Evolutionary conservation across 164 flowering plant genomes (phyloP).

Genomic region (Cinnamomum chago): DNA sequence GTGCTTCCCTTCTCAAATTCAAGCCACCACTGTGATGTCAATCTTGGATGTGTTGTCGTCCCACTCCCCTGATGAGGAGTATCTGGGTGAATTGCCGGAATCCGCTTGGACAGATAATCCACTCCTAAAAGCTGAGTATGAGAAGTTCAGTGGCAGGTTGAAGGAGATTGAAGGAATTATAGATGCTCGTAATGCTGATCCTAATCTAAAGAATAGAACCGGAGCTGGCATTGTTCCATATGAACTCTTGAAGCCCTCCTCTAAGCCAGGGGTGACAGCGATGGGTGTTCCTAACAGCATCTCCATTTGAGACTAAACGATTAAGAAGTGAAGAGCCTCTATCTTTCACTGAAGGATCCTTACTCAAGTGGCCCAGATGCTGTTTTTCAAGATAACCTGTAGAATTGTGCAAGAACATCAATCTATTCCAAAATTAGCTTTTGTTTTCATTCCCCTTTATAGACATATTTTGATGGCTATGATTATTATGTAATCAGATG

Average conservation of each 20-base stretch:
- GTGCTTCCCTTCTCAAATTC: slow-evolving; percentile 31
- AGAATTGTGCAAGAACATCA: too few relatives aligned
- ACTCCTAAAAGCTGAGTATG: slow-evolving; percentile 21
- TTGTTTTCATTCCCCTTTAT: too few relatives aligned
- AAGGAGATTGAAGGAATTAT: slow-evolving; percentile 34
- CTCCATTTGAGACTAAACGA: slow-evolving; percentile 16
- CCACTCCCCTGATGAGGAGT: slow-evolving; percentile 44
- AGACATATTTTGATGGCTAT: too few relatives aligned
- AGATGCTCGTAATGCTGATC: slow-evolving; percentile 29
- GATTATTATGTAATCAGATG: too few relatives aligned
- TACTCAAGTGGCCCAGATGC: too few relatives aligned
- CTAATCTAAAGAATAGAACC: slow-evolving; percentile 23
- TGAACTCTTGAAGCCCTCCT: slow-evolving; percentile 33
- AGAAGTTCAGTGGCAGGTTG: slow-evolving; percentile 23
- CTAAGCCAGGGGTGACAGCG: slow-evolving; percentile 28
- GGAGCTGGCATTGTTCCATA: slow-evolving; percentile 45
- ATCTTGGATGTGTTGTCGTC: slow-evolving; percentile 30
- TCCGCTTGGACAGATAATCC: slow-evolving; percentile 27
- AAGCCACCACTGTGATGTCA: slow-evolving; percentile 37
- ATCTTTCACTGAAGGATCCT: too few relatives aligned
- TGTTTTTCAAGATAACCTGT: too few relatives aligned
- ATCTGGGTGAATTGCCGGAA: slow-evolving; percentile 26
- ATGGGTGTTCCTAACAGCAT: slow-evolving; percentile 31
- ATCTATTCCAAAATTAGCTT: too few relatives aligned
- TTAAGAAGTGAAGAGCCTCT: too few relatives aligned